Conservation (phyloP, 1,139 yeast genomes). For the Yamadazyma diddensiae region DNA sequence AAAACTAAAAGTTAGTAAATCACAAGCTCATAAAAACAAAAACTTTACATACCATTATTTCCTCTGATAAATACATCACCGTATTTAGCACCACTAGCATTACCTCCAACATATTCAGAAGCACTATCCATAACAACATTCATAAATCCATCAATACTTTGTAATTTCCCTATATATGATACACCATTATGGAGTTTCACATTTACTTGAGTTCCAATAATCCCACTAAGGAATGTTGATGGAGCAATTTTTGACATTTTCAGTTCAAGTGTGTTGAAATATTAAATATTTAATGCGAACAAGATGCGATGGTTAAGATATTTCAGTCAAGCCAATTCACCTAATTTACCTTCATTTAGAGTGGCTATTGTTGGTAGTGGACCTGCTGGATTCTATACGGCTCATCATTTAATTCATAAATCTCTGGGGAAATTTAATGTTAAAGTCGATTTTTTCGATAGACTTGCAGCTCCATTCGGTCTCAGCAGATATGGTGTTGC, state of each 20-base stretch:
- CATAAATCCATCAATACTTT: constrained; percentile 96
- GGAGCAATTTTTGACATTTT: constrained; percentile 46
- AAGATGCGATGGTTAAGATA: too few species aligned
- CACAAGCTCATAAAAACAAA: background rate
- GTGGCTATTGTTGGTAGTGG: constrained; percentile 91
- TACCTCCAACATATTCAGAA: constrained; percentile 60
- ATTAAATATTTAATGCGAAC: too few species aligned
- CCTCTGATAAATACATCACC: constrained; percentile 95
- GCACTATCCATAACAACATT: constrained; percentile 84
- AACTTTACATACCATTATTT: constrained; percentile 69
- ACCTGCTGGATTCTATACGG: constrained; percentile 94
- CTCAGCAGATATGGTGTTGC: constrained; percentile 95
- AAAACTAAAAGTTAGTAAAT: constrained; percentile 39
- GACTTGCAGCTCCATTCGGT: constrained; percentile 88
- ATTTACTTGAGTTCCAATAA: constrained; percentile 75
- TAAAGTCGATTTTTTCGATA: constrained; percentile 67
- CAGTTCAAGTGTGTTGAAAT: too few species aligned
- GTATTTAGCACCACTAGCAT: constrained; percentile 52
- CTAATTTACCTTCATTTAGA: constrained; percentile 17
- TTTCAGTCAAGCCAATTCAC: background rate
- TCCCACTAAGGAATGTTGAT: constrained; percentile 74
- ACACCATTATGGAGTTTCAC: constrained; percentile 88
- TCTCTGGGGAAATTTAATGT: constrained; percentile 32
- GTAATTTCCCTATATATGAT: constrained; percentile 70
- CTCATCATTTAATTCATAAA: constrained; percentile 65